Percentiles rank a stretch among this genome's conserved stretches.
phyloP scores from a whole-genome alignment of 2,329 filamentous ascomycete genomes.

The Neonectria sp. region DNA sequence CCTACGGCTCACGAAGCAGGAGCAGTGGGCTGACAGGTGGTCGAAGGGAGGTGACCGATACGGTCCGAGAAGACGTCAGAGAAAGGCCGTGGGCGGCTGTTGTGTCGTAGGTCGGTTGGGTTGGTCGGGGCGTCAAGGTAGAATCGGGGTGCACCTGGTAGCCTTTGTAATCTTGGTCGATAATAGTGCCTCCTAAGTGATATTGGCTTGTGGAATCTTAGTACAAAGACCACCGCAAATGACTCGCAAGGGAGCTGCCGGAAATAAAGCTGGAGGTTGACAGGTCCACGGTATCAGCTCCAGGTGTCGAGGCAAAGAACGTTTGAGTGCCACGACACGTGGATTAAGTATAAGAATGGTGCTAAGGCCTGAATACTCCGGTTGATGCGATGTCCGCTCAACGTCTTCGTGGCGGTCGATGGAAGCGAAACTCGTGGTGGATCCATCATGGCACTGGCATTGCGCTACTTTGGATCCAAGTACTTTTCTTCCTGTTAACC shows the following conservation, averaged over 20 bases:
- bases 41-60: slow-evolving; percentile 7
- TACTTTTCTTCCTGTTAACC: background rate
- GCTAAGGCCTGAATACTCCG: slow-evolving; percentile 16
- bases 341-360: slow-evolving; percentile 25
- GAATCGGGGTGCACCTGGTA: slow-evolving; percentile 8
- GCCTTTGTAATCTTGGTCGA: slow-evolving; percentile 16
- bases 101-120: slow-evolving; percentile 4
- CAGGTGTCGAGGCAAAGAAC: slow-evolving; percentile 5
- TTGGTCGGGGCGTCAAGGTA: slow-evolving; percentile 8
- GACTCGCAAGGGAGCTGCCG: slow-evolving; percentile 26
- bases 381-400: slow-evolving; percentile 34
- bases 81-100: background rate
- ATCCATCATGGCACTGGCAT: slow-evolving; percentile 29
- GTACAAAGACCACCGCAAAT: slow-evolving; percentile 42
- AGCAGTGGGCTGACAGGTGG: slow-evolving; percentile 12
- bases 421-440: slow-evolving; percentile 41
- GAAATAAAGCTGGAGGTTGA: slow-evolving; percentile 25
- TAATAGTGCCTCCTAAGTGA: slow-evolving; percentile 24
- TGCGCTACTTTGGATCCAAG: slow-evolving; percentile 19
- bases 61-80: slow-evolving; percentile 6
- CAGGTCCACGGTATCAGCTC: slow-evolving; percentile 2
- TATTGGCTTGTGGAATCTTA: slow-evolving; percentile 30
- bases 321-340: slow-evolving; percentile 26
- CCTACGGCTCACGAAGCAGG: slow-evolving; percentile 14
- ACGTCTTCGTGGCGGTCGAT: slow-evolving; percentile 38